These are phyloP conservation scores for Fusarium musae DNA, from an alignment of 2,329 filamentous ascomycete species.

Conservation along the genomic window DNA sequence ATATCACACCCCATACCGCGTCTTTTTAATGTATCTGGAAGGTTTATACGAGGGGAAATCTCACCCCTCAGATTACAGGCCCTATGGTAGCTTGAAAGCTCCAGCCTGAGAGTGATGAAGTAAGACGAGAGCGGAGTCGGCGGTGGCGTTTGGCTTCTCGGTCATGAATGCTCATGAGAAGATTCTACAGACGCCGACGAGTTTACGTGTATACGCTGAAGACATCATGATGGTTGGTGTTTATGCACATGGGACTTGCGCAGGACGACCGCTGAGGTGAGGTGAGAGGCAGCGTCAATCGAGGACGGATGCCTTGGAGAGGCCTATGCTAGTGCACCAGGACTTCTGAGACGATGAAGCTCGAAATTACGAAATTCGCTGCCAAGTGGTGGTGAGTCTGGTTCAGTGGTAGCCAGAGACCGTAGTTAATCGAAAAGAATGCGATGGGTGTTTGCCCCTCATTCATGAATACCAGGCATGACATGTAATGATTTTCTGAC, in stretches of 20 bases:
- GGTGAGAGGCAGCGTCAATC: slow-evolving; percentile 33
- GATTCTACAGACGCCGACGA: slow-evolving; percentile 34
- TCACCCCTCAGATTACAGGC: slow-evolving; percentile 52
- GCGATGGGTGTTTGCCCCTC: slow-evolving; percentile 35
- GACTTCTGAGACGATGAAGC: slow-evolving; percentile 41
- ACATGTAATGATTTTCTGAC: not conserved
- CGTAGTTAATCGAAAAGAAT: slow-evolving; percentile 43
- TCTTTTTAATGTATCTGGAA: slow-evolving; percentile 53
- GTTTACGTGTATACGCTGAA: slow-evolving; percentile 35
- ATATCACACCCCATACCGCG: slow-evolving; percentile 48
- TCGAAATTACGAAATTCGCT: slow-evolving; percentile 41
- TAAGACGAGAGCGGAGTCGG: slow-evolving; percentile 38
- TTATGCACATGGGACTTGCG: slow-evolving; percentile 36
- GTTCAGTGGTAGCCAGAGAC: slow-evolving; percentile 34
- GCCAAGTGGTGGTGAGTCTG: slow-evolving; percentile 44
- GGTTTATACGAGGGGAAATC: slow-evolving; percentile 49
- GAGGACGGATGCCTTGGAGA: slow-evolving; percentile 33
- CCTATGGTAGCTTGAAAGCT: slow-evolving; percentile 74
- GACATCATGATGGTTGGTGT: slow-evolving; percentile 43
- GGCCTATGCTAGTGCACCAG: slow-evolving; percentile 45
- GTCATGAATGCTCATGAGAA: slow-evolving; percentile 29
- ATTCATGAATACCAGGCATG: slow-evolving; percentile 17
- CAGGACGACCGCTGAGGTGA: slow-evolving; percentile 35
- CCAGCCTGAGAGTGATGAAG: slow-evolving; percentile 60
- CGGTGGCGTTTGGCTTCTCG: slow-evolving; percentile 34